Evolutionary conservation across 805 yeast genomes (phyloP), one percentile per base, ranked within the genome.

Genomic region (Yarrowia deformans): DNA sequence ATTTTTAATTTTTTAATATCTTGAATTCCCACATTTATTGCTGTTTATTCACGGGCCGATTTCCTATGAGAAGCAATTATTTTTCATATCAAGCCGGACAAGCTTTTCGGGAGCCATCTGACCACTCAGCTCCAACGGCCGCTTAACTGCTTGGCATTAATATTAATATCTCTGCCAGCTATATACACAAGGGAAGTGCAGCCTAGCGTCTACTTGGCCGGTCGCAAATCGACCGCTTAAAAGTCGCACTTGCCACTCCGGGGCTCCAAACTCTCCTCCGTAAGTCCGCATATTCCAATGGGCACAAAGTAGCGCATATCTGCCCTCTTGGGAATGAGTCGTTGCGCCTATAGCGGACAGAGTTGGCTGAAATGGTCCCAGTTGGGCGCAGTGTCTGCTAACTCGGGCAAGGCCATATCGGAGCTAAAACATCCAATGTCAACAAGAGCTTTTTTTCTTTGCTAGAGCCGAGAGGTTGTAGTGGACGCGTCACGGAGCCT

Each of bases 361-460:
- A 56, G 63, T 56, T 56, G 48, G 45, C 48, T 1, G 13, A 29
- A 10, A 29, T 40, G 46, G 63, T 56, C 63, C 63, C 63, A 56
- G 63, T 56, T 56, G 48, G 63, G 63, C 61, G 43, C 43, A 35
- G 32, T 19, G 10, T 54, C 43, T 32, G 29, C 56, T 50, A 54
- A 37, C 45, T 54, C 34, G 60, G 60, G 60, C 60, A 54, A 54
- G 60, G 60, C 60, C 39, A 54, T 35, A 19, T 19, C 34, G 45
- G 63, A 56, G 63, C 63, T 56, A 56, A 56, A 56, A 23, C 40
- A 18, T 8, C 34, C 29, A 37, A 56, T 56, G 63, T 56, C 63
- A 56, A 56, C 63, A 56, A 56, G 46, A 34, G 23, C 18, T 40
- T 14, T 8, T 14, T n/a, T 5, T 7, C 8, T 14, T n/a, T 5